Percentiles rank a stretch among this genome's conserved stretches.
These are phyloP conservation scores for Aspergillus fumigatus DNA, from an alignment of 2,329 filamentous ascomycete species.

Conservation along the genomic window DNA sequence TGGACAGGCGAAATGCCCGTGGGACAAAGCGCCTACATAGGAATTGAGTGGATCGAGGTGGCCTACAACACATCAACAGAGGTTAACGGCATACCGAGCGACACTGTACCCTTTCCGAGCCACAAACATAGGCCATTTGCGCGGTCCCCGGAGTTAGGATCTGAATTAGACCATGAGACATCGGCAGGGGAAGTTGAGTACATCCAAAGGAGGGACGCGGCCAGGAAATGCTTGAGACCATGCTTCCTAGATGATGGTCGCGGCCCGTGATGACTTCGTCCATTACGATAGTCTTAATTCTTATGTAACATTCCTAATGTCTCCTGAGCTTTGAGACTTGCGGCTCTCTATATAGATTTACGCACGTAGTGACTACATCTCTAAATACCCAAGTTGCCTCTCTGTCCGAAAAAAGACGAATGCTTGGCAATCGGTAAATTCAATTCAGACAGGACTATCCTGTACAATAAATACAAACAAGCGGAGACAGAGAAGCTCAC, in stretches of 20 bases:
- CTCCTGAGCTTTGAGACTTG: not conserved
- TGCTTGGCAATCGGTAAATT: not conserved
- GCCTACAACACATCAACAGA: constrained; percentile 33
- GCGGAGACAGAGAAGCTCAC: not conserved
- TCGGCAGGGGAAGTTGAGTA: not conserved
- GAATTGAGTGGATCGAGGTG: constrained; percentile 41
- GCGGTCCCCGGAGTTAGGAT: not conserved
- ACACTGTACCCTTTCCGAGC: not conserved
- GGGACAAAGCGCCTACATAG: constrained; percentile 34
- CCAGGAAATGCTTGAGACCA: constrained; percentile 1
- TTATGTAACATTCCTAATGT: not conserved
- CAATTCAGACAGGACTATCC: not conserved
- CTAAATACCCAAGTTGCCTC: not conserved
- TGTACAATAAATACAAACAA: not conserved
- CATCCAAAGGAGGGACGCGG: not conserved
- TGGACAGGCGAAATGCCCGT: constrained; percentile 41
- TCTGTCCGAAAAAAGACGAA: not conserved
- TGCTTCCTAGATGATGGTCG: constrained; percentile 8
- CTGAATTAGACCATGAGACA: not conserved
- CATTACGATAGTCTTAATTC: not conserved
- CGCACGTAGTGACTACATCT: not conserved
- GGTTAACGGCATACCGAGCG: constrained; percentile 1
- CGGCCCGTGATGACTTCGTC: not conserved
- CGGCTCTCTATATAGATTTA: not conserved
- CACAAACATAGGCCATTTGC: not conserved